Evolutionary conservation across 1,139 yeast genomes (phyloP).

Genomic region (Candida anutae): DNA sequence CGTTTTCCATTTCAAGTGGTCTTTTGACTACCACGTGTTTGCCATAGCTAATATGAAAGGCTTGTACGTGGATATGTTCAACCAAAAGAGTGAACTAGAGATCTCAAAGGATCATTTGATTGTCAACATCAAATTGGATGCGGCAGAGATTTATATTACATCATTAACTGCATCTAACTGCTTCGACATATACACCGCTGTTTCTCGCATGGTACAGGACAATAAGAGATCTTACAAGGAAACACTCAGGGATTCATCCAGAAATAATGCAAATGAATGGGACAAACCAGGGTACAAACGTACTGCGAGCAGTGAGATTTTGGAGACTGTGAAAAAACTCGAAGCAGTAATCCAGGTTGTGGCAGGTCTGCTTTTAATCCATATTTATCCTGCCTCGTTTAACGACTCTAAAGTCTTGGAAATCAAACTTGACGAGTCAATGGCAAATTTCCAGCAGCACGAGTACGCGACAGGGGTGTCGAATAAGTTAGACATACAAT

Average conservation of each 20-base stretch:
- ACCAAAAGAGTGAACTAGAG: constrained; percentile 48
- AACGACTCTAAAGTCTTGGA: constrained; percentile 69
- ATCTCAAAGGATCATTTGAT: constrained; percentile 53
- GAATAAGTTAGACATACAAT: constrained; percentile 42
- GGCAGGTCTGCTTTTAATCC: constrained; percentile 48
- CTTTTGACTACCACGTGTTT: constrained; percentile 82
- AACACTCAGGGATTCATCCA: constrained; percentile 50
- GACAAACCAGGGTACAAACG: constrained; percentile 5
- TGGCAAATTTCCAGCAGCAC: constrained; percentile 55
- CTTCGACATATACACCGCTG: constrained; percentile 66
- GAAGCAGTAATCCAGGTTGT: constrained; percentile 58
- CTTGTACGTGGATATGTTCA: constrained; percentile 53
- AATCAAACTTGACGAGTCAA: constrained; percentile 49
- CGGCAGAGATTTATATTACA: constrained; percentile 59
- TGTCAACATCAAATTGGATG: constrained; percentile 47
- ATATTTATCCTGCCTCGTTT: constrained; percentile 71
- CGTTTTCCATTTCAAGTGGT: constrained; percentile 48
- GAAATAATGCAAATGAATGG: constrained; percentile 8
- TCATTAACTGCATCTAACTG: constrained; percentile 81
- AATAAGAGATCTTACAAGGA: constrained; percentile 67
- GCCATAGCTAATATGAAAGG: constrained; percentile 49
- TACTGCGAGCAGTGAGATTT: constrained; percentile 20
- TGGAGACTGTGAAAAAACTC: constrained; percentile 33
- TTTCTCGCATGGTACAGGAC: constrained; percentile 67
- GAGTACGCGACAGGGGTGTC: constrained; percentile 41